Base-by-base conservation (phyloP, 306 rosid genomes). In the Rosa lucieae region DNA sequence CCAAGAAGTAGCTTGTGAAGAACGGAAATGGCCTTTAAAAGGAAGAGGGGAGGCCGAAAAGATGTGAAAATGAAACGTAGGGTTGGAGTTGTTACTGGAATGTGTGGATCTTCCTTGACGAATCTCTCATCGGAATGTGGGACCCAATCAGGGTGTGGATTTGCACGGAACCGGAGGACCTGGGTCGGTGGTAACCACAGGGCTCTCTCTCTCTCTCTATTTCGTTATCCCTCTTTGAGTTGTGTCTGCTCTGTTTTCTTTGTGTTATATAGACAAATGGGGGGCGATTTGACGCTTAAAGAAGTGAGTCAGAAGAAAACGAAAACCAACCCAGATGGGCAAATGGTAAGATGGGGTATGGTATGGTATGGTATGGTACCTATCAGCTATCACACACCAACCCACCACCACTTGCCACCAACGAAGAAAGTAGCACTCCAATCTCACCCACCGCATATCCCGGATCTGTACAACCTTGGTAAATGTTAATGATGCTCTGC, bases 71-170 rank as follows among this genome's bases (percentile, higher is more conserved):
- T 17, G 67, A 61, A 63, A 77, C 81, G 88, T 65, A 67, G 84
- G 88, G 83, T 74, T 69, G 83, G 35, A 49, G 74, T 29, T 72
- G 81, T 47, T 56, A 75, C 44, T 56, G 76, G 58, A 68, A 78
- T 61, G 67, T 65, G 85, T 81, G 83, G 85, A 83, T 74, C 76
- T 17, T 80, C 67, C 46, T 20, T 68, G 58, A 68, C 71, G 52
- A 48, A 67, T 67, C 65, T 49, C 52, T 71, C 56, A 76, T 10
- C 67, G 46, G 76, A 80, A 62, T 20, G 47, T 53, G 73, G 86
- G 83, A 58, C 86, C 86, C 83, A 83, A n/a, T 69, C 29, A 14
- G 61, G 72, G 72, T 15, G 62, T 58, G 8, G 63, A 48, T 49
- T 59, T 48, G 62, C 2, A 32, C 65, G 14, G n/a, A 53, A 76